Percentiles rank a stretch among this genome's conserved stretches.
phyloP scores from a whole-genome alignment of 805 yeast species.

The Ogataea degrootiae region DNA sequence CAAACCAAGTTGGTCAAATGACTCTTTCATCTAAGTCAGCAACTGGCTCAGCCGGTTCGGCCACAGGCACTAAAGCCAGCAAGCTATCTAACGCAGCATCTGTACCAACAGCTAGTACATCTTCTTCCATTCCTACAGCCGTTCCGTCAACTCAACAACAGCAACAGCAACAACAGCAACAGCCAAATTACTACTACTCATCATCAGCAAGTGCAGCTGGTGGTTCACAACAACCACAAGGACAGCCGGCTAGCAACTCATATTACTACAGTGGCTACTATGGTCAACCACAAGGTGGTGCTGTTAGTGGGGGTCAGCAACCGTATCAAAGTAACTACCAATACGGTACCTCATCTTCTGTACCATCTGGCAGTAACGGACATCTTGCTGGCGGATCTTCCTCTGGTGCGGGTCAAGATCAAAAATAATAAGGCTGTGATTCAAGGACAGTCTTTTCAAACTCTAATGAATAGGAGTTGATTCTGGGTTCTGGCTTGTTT shows the following conservation, averaged over 20 bases:
- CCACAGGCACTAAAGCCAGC: background rate
- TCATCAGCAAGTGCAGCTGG: background rate
- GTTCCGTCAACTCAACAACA: background rate
- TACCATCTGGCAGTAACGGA: too few relatives aligned
- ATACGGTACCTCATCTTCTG: constrained; percentile 4
- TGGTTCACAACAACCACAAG: constrained; percentile 4
- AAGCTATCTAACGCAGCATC: background rate
- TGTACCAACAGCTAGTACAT: background rate
- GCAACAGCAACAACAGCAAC: constrained; percentile 1
- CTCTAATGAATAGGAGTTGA: too few relatives aligned
- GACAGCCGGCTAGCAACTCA: constrained; percentile 3
- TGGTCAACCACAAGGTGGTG: constrained; percentile 1
- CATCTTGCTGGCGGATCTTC: too few relatives aligned
- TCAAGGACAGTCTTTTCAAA: too few relatives aligned
- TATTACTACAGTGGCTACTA: constrained; percentile 15
- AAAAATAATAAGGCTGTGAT: too few relatives aligned
- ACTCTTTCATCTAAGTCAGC: constrained; percentile 12
- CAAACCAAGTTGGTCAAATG: constrained; percentile 21
- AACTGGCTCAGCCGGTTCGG: constrained; percentile 1
- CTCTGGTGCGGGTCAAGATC: too few relatives aligned
- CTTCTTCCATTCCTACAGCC: background rate
- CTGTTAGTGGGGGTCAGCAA: constrained; percentile 8
- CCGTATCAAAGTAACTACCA: constrained; percentile 17
- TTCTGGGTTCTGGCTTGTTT: too few relatives aligned
- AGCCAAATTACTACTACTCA: constrained; percentile 9